A percentile compares a stretch with the other conserved stretches of the same genome.
These are phyloP conservation scores for Curvularia sp. DNA, from an alignment of 2,329 filamentous ascomycete genomes.

Conservation along the genomic window DNA sequence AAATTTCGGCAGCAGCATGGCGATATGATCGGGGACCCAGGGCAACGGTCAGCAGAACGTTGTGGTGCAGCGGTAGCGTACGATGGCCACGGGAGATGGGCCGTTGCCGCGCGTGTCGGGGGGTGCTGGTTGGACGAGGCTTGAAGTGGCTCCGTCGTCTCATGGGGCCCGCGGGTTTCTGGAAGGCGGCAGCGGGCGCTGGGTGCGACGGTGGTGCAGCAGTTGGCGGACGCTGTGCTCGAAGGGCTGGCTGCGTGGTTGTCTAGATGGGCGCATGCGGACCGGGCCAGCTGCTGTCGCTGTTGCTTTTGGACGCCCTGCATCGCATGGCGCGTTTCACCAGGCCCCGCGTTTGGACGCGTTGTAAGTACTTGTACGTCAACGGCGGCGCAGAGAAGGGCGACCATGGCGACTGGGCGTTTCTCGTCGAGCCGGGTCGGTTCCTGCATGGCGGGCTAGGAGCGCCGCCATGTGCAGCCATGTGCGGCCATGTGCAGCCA, in stretches of 20 bases:
- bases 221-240: conserved; percentile 27
- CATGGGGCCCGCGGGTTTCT: background rate
- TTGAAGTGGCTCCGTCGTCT: conserved; percentile 16
- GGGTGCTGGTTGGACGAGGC: conserved; percentile 21
- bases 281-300: conserved; percentile 26
- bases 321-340: conserved; percentile 36
- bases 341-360: conserved; percentile 14
- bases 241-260: conserved; percentile 16
- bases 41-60: conserved; percentile 23
- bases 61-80: conserved; percentile 27
- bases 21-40: conserved; percentile 25
- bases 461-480: background rate
- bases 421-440: conserved; percentile 5
- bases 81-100: conserved; percentile 22
- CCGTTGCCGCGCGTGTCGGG: conserved; percentile 31
- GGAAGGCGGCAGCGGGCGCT: background rate
- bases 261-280: conserved; percentile 7
- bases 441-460: background rate
- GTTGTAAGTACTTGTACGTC: background rate
- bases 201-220: conserved; percentile 6
- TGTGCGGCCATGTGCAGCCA: background rate
- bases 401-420: background rate
- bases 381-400: too few relatives aligned
- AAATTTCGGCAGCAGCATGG: conserved; percentile 3
- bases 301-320: conserved; percentile 19